Evolutionary conservation across 2,329 filamentous ascomycete species (phyloP), one percentile per base, ranked within the genome.

Genomic region (Trichoderma brevicompactum): DNA sequence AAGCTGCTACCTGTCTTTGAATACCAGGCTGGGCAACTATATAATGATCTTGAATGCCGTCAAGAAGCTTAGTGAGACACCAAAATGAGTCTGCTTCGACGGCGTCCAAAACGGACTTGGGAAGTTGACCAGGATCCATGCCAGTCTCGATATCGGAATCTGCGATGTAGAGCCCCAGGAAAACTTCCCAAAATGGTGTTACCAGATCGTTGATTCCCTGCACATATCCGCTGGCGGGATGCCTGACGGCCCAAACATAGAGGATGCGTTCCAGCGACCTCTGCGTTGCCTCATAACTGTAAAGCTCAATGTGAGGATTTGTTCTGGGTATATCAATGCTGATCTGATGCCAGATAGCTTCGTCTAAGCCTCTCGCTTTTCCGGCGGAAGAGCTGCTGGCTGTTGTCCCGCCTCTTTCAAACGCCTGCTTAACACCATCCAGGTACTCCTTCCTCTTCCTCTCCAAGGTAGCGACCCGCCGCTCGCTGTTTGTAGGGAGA

Each of bases 311-410:
- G 77, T 98, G 95, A 10, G 95, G 95, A 74, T 97, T 98, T 4
- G 95, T 99, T 58, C 95, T 88, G 2, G 95, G 95, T 23, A 98
- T 92, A 74, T 99, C 95, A 73, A 99, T 99, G 78, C 93, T 97
- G 79, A 99, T 98, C 75, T 99, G 95, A 80, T 99, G 95, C 95
- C 95, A 99, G 66, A 99, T 89, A n/a, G 92, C 91, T 80, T 99
- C 95, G 72, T 99, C 96, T 17, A 99, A 80, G 2, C 94, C 94
- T 67, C 86, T 79, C 7, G 81, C 76, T 68, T 84, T 83, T 13
- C 83, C 81, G 4, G 78, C 70, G 0, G 82, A 70, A 38, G 50
- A 48, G n/a, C 17, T 63, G 28, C 70, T 70, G 15, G 71, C 67
- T 50, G 69, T 77, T 9, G 71, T 76, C 63, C 92, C 86, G 2